Percentiles rank a stretch among this genome's conserved stretches.
Conservation (phyloP, 2,329 filamentous ascomycete species). For the Trichoderma brevicompactum region DNA sequence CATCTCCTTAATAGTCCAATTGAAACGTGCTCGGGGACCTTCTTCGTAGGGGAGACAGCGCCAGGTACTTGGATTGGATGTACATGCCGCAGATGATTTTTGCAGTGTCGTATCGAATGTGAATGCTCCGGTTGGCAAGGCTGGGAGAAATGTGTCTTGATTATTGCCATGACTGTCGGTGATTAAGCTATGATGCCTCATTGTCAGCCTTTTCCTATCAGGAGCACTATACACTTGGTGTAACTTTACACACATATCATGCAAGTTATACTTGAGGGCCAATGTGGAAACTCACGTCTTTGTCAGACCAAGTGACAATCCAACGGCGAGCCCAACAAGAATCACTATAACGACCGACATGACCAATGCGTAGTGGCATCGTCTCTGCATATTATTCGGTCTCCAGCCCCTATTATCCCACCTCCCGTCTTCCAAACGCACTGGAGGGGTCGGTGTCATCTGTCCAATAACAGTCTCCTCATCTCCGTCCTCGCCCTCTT, state of each 20-base stretch:
- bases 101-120: conserved; percentile 62
- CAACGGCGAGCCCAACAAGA: conserved; percentile 46
- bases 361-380: conserved; percentile 42
- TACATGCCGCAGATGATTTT: conserved; percentile 59
- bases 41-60: conserved; percentile 61
- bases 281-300: conserved; percentile 40
- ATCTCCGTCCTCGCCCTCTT: conserved; percentile 27
- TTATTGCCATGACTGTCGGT: background rate
- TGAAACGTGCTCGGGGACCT: conserved; percentile 56
- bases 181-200: background rate
- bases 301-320: conserved; percentile 47
- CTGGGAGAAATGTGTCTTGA: background rate
- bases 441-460: conserved; percentile 23
- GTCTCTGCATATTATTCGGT: conserved; percentile 34
- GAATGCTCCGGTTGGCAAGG: conserved; percentile 67
- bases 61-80: conserved; percentile 62
- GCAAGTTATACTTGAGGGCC: background rate
- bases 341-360: conserved; percentile 40
- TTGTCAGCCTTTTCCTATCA: background rate
- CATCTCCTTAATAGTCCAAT: conserved; percentile 61
- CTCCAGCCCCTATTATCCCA: conserved; percentile 27
- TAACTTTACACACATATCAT: too few species aligned
- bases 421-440: conserved; percentile 26
- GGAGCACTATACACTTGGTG: background rate
- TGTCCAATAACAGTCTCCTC: conserved; percentile 24